Base-by-base conservation (phyloP, 345 rosid species). In the Cochlearia excelsa region DNA sequence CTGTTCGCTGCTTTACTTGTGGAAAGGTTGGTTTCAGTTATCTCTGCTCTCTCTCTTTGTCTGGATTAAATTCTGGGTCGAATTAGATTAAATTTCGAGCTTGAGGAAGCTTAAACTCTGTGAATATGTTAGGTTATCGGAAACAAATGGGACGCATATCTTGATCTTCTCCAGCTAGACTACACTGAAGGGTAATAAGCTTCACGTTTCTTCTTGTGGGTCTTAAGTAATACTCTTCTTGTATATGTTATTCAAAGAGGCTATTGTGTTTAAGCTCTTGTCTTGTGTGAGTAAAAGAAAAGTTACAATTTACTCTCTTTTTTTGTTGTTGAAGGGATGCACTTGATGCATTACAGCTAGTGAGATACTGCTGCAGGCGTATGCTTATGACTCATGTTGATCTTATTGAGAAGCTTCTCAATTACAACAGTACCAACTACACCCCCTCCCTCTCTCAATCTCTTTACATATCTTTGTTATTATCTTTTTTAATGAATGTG, bases 361-460 rank as follows among this genome's bases (percentile, higher is more conserved):
- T 89, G 39, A 84, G 95, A 4, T 93, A 93, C 78, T 93, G 99
- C 64, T 93, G 97, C 57, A 82, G 99, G 70, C 65, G 99, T 68
- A 93, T 93, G 99, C 96, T 89, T 6, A 93, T 93, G 96, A 93
- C 99, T 63, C 99, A 93, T 59, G 99, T 93, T 28, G 99, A 93
- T 78, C 92, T 93, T 63, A 93, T 93, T 41, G 99, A 93, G 80
- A 93, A 93, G 85, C 99, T 93, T 73, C 84, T 93, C 63, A 90
- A 87, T 80, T 93, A 89, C 75, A 93, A 93, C 48, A 84, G 99
- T 93, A 85, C 66, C 40, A 51, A 16, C 23, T 16, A 16, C 23
- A 16, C 23, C 23, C 30, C 23, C 53, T 67, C 54, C 69, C 48
- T n/a, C 66, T 57, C 52, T 51, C 44, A 40, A 60, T 34, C 23